Conservation (phyloP, 345 rosid species). For the Lagerstroemia speciosa region DNA sequence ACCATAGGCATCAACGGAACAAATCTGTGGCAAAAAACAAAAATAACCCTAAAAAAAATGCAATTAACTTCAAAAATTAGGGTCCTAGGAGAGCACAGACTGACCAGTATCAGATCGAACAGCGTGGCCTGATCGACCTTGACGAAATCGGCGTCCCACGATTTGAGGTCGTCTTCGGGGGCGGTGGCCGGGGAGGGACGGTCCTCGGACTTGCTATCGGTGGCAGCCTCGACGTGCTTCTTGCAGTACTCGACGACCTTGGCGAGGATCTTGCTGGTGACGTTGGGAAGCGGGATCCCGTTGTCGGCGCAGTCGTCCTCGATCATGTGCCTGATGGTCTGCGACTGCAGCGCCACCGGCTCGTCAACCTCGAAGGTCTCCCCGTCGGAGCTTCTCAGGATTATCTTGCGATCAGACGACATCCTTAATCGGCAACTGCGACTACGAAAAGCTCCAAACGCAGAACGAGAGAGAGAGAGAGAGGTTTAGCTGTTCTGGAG, state of each 20-base stretch:
- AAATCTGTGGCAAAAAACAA: not conserved
- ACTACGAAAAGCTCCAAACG: not conserved
- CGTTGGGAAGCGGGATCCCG: constrained; percentile 33
- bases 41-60: not conserved
- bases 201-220: not conserved
- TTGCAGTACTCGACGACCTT: constrained; percentile 31
- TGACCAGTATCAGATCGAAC: constrained; percentile 30
- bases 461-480: not conserved
- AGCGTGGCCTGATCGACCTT: constrained; percentile 28
- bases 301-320: constrained; percentile 31
- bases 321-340: constrained; percentile 29
- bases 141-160: constrained; percentile 28
- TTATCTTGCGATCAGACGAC: constrained; percentile 13
- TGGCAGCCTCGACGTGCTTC: constrained; percentile 24
- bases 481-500: not conserved
- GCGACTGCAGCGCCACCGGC: constrained; percentile 25
- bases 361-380: constrained; percentile 27
- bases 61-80: not conserved
- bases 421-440: not conserved
- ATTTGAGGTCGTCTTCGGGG: constrained; percentile 14
- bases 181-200: not conserved
- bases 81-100: not conserved
- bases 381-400: constrained; percentile 21
- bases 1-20: too few relatives aligned
- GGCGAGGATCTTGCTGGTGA: constrained; percentile 25